Percentiles rank a stretch among this genome's conserved stretches.
phyloP scores from a whole-genome alignment of 2,329 filamentous ascomycete species.

The Hypoxylon sp. region DNA sequence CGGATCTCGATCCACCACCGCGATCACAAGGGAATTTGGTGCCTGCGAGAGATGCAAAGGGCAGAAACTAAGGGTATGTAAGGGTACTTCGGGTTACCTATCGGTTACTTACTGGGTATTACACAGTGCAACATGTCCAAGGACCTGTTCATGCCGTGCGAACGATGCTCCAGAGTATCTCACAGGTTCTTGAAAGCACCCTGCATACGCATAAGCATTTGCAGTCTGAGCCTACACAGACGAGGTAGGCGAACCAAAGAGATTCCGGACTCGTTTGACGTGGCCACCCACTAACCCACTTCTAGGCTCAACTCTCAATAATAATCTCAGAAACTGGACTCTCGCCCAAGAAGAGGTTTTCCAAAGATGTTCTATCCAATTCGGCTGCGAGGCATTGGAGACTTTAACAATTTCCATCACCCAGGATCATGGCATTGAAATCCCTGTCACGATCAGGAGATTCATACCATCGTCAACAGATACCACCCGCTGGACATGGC shows the following conservation, averaged over 20 bases:
- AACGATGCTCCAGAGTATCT: slow-evolving; percentile 16
- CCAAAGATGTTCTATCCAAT: slow-evolving; percentile 7
- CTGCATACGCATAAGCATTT: slow-evolving; percentile 27
- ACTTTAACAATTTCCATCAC: slow-evolving; percentile 17
- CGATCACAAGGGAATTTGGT: slow-evolving; percentile 22
- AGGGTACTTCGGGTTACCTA: slow-evolving; percentile 5
- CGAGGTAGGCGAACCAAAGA: slow-evolving; percentile 19
- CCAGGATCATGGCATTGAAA: slow-evolving; percentile 27
- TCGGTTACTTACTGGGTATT: slow-evolving; percentile 15
- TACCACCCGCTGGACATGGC: slow-evolving; percentile 27
- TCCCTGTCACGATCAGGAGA: slow-evolving; percentile 21
- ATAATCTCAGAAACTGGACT: slow-evolving; percentile 21
- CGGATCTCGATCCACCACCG: slow-evolving; percentile 19
- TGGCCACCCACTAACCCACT: slow-evolving; percentile 4
- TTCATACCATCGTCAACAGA: slow-evolving; percentile 16
- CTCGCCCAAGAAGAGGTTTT: slow-evolving; percentile 10
- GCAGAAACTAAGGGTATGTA: slow-evolving; percentile 27
- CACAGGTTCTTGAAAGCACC: slow-evolving; percentile 18
- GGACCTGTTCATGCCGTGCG: slow-evolving; percentile 22
- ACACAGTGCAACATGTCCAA: slow-evolving; percentile 29
- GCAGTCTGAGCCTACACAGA: slow-evolving; percentile 22
- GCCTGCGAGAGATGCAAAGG: slow-evolving; percentile 26
- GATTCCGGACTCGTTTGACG: background rate
- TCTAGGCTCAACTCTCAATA: slow-evolving; percentile 26
- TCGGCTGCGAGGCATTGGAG: slow-evolving; percentile 10